These are phyloP conservation scores for Heimioporus sp. DNA, from an alignment of 768 basidiomycete species.

Conservation along the genomic window DNA sequence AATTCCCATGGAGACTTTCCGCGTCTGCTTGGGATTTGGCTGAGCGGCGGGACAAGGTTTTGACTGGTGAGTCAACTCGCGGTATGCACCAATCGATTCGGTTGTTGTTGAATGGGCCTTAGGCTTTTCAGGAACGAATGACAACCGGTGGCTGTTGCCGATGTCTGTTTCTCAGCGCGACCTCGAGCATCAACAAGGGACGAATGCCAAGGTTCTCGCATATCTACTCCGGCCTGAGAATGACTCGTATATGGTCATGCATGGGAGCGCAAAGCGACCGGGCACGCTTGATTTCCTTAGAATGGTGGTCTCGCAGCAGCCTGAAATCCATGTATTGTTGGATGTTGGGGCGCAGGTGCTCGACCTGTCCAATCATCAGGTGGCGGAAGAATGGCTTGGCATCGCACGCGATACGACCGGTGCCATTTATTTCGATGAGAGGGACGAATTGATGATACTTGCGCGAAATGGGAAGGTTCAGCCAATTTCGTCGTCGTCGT, in stretches of 20 bases:
- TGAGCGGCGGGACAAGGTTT: background rate
- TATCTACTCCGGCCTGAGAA: conserved; percentile 33
- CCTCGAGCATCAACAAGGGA: conserved; percentile 36
- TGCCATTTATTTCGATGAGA: conserved; percentile 38
- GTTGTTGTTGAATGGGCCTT: background rate
- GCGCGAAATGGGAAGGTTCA: conserved; percentile 35
- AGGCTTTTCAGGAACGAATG: conserved; percentile 53
- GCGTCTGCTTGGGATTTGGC: background rate
- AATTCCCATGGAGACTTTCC: background rate
- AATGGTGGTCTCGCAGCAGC: conserved; percentile 29
- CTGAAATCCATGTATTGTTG: conserved; percentile 43
- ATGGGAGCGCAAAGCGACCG: conserved; percentile 25
- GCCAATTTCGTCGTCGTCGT: conserved; percentile 37
- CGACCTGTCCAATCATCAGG: conserved; percentile 39
- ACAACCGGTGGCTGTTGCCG: conserved; percentile 30
- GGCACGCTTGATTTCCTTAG: conserved; percentile 24
- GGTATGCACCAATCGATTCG: background rate
- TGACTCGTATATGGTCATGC: conserved; percentile 24
- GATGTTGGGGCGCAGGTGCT: conserved; percentile 57
- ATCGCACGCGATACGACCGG: conserved; percentile 31
- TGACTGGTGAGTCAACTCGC: background rate
- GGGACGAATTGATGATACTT: conserved; percentile 34
- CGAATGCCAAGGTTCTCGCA: conserved; percentile 39
- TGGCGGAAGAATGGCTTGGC: conserved; percentile 25
- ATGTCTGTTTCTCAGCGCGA: conserved; percentile 20